Conservation (phyloP, 805 yeast genomes). For the Cyberlindnera maritima region DNA sequence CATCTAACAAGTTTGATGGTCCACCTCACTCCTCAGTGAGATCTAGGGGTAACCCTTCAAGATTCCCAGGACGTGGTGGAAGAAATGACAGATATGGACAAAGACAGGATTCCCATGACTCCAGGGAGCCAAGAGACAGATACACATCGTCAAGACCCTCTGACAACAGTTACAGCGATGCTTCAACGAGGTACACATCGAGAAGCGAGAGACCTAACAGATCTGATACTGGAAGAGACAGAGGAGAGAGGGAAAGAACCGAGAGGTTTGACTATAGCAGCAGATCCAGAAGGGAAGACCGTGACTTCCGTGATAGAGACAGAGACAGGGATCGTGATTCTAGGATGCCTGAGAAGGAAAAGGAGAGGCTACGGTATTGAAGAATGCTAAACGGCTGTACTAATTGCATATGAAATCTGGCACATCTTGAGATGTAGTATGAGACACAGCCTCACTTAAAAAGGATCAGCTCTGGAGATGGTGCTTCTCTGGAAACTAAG, state of each 20-base stretch:
- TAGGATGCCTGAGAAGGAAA: slow-evolving; percentile 21
- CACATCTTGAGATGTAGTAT: not conserved
- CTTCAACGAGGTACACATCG: slow-evolving; percentile 8
- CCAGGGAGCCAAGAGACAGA: slow-evolving; percentile 9
- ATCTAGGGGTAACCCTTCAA: slow-evolving; percentile 5
- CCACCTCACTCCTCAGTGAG: slow-evolving; percentile 1
- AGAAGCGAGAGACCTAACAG: slow-evolving; percentile 16
- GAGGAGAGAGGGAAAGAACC: slow-evolving; percentile 14
- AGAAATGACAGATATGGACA: slow-evolving; percentile 11
- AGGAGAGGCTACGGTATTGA: slow-evolving; percentile 16
- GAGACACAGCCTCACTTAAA: too few species aligned
- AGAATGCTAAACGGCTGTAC: too few species aligned
- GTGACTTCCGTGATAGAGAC: slow-evolving; percentile 24
- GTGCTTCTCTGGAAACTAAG: too few species aligned
- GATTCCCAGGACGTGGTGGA: slow-evolving; percentile 12
- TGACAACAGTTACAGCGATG: not conserved
- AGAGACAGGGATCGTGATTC: slow-evolving; percentile 26
- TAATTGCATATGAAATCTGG: not conserved
- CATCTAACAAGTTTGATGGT: slow-evolving; percentile 6
- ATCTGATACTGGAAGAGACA: slow-evolving; percentile 10
- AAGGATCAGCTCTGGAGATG: too few species aligned
- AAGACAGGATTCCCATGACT: slow-evolving; percentile 11
- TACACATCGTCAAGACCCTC: not conserved
- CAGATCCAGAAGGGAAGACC: slow-evolving; percentile 23
- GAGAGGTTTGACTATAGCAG: slow-evolving; percentile 25